phyloP scores from a whole-genome alignment of 768 basidiomycete species.

The Symmetrospora coprosmae region DNA sequence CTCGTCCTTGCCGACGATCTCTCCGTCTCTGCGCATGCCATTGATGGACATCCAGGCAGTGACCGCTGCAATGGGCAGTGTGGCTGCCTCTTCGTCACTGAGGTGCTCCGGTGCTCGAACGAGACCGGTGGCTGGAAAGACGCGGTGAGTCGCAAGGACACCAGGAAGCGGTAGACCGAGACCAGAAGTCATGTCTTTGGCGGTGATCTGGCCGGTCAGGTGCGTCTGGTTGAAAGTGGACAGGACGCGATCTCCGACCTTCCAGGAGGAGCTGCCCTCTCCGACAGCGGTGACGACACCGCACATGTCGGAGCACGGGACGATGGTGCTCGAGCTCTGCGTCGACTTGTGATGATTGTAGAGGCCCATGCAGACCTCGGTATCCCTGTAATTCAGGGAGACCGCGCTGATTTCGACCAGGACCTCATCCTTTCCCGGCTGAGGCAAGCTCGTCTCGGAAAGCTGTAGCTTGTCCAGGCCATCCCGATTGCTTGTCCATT shows the following conservation, averaged over 20 bases:
- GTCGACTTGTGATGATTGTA: neutral
- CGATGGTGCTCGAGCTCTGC: neutral
- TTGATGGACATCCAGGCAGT: constrained; percentile 2
- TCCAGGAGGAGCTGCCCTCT: neutral
- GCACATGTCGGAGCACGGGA: neutral
- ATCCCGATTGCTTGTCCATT: constrained; percentile 31
- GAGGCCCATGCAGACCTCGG: constrained; percentile 5
- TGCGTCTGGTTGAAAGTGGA: neutral
- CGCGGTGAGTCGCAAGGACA: neutral
- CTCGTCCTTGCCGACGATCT: neutral
- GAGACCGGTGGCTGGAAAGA: neutral
- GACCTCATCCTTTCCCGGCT: constrained; percentile 35
- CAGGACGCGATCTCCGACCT: neutral
- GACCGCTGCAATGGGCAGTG: neutral
- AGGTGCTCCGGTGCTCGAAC: neutral
- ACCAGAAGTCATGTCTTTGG: neutral
- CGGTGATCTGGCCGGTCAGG: neutral
- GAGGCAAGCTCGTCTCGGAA: constrained; percentile 28
- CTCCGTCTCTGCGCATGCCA: neutral
- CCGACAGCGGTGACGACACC: neutral
- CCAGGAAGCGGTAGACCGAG: neutral
- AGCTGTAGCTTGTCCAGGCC: constrained; percentile 29
- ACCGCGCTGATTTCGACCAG: constrained; percentile 35
- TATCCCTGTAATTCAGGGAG: constrained; percentile 35
- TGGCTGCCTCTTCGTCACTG: neutral